Evolutionary conservation across 305 asterid species (phyloP).

Genomic region (Euphrasia arctica): DNA sequence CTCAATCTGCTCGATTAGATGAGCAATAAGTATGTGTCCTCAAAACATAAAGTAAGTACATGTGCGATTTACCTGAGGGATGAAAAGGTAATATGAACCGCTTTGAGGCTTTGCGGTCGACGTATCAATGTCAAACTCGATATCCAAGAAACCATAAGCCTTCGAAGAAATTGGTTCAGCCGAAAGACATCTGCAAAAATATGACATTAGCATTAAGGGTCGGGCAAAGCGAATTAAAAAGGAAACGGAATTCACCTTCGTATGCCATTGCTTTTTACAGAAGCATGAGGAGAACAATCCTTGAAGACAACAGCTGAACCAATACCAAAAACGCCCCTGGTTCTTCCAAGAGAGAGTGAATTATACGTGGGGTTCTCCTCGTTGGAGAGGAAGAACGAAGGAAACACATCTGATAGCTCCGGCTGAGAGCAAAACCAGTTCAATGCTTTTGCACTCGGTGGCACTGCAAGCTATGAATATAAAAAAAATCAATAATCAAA

Average conservation of each 20-base stretch:
- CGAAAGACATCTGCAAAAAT: constrained; percentile 54
- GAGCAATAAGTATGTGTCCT: constrained; percentile 12
- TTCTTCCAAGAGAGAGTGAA: constrained; percentile 64
- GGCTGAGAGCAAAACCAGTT: constrained; percentile 87
- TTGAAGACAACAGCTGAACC: constrained; percentile 78
- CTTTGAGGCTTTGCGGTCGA: constrained; percentile 50
- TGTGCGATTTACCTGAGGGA: constrained; percentile 63
- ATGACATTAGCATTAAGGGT: constrained; percentile 23
- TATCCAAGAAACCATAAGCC: constrained; percentile 84
- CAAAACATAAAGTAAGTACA: constrained; percentile 14
- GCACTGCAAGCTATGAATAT: constrained; percentile 74
- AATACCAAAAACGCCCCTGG: constrained; percentile 83
- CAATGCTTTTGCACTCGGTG: constrained; percentile 92
- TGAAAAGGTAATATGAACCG: constrained; percentile 70
- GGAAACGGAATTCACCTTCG: constrained; percentile 45
- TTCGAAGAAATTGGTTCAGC: constrained; percentile 62
- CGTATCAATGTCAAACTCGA: constrained; percentile 44
- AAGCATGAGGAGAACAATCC: constrained; percentile 40
- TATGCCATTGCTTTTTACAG: constrained; percentile 31
- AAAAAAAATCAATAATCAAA: background rate
- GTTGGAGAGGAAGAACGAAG: constrained; percentile 69
- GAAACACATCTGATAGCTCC: constrained; percentile 62
- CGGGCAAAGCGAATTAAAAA: constrained; percentile 14
- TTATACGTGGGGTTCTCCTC: constrained; percentile 62
- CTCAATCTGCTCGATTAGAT: constrained; percentile 60